Percentiles rank a stretch among this genome's conserved stretches.
phyloP scores from a whole-genome alignment of 106 monocot species.

The Platanthera guangdongensis region DNA sequence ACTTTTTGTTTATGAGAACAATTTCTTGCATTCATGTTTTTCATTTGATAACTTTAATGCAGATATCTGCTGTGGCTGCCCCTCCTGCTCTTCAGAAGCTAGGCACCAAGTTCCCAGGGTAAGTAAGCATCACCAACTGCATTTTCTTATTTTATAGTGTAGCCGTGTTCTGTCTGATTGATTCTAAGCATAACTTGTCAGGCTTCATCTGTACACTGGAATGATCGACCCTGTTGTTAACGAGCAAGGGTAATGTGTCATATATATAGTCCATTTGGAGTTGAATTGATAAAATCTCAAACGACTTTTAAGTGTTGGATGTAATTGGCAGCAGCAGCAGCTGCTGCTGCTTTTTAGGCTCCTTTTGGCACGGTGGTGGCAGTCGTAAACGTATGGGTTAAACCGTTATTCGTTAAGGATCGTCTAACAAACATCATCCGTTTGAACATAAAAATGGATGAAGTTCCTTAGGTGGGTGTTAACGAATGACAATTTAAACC shows the following conservation, averaged over 20 bases:
- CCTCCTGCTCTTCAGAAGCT: slow-evolving; percentile 94
- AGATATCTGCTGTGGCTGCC: slow-evolving; percentile 91
- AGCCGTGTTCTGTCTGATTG: background rate
- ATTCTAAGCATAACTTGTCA: slow-evolving; percentile 18
- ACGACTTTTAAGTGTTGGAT: background rate
- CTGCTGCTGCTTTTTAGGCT: background rate
- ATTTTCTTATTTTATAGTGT: background rate
- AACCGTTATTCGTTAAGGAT: too few relatives aligned
- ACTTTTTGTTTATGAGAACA: background rate
- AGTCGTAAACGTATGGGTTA: too few relatives aligned
- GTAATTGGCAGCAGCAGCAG: background rate
- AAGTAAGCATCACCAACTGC: slow-evolving; percentile 19
- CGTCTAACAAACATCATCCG: too few relatives aligned
- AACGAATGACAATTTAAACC: too few relatives aligned
- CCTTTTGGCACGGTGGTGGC: too few relatives aligned
- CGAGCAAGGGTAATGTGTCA: slow-evolving; percentile 61
- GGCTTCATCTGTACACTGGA: slow-evolving; percentile 81
- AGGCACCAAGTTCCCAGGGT: slow-evolving; percentile 83
- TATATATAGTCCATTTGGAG: background rate
- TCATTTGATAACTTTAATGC: background rate
- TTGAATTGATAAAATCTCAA: too few relatives aligned
- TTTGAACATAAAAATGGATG: too few relatives aligned
- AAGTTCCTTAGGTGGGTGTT: too few relatives aligned
- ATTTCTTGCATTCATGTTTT: background rate
- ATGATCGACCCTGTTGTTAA: slow-evolving; percentile 78